These are phyloP conservation scores for Colletotrichum lupini DNA, from an alignment of 2,329 filamentous ascomycete genomes.

Conservation along the genomic window DNA sequence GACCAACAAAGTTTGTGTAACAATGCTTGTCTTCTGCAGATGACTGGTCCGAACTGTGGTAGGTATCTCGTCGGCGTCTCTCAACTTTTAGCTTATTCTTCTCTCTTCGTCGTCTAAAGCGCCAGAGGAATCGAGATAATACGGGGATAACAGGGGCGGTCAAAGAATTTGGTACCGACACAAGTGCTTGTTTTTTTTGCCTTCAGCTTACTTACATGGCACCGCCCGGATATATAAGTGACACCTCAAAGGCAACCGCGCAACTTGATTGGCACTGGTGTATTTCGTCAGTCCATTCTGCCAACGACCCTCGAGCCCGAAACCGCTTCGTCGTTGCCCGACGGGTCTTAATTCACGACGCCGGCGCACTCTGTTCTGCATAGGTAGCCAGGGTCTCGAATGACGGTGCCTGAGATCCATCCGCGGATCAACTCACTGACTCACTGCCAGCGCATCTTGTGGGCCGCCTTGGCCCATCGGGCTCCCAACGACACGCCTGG, in stretches of 20 bases:
- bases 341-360: background rate
- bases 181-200: constrained; percentile 19
- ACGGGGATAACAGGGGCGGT: constrained; percentile 9
- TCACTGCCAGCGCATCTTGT: constrained; percentile 34
- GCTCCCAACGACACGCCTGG: constrained; percentile 15
- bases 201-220: constrained; percentile 25
- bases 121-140: background rate
- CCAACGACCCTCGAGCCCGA: background rate
- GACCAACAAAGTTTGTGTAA: background rate
- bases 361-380: constrained; percentile 5
- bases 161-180: background rate
- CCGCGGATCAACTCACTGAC: constrained; percentile 27
- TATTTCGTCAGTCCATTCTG: background rate
- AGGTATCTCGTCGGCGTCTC: constrained; percentile 4
- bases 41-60: background rate
- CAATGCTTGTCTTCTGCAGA: background rate
- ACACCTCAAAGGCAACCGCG: constrained; percentile 21
- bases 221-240: constrained; percentile 31
- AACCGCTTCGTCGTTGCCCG: constrained; percentile 11
- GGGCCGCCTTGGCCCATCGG: constrained; percentile 22
- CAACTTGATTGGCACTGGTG: constrained; percentile 22
- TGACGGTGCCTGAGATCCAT: constrained; percentile 31
- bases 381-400: constrained; percentile 3
- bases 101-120: background rate
- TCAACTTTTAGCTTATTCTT: background rate